These are phyloP conservation scores for Glaciozyma martinii DNA, from an alignment of 768 basidiomycete species.

Conservation along the genomic window DNA sequence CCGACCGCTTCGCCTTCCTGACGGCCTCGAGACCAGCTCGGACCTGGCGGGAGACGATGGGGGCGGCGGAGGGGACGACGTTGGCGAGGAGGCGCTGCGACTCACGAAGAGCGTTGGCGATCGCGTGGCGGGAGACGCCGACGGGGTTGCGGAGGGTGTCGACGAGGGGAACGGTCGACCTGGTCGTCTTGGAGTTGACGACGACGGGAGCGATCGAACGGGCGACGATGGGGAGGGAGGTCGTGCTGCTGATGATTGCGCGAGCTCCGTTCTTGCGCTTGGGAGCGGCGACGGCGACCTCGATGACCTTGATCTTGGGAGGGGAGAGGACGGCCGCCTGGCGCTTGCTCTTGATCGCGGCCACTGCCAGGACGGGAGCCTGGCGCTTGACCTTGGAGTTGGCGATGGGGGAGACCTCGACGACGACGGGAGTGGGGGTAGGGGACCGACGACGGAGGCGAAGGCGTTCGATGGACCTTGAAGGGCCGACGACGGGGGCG, in stretches of 20 bases:
- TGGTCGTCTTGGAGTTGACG: constrained; percentile 12
- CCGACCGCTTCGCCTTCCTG: not conserved
- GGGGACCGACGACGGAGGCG: constrained; percentile 14
- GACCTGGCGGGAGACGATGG: not conserved
- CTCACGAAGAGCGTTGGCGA: not conserved
- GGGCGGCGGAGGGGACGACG: not conserved
- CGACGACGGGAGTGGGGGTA: not conserved
- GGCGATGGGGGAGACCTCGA: not conserved
- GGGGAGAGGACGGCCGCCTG: not conserved
- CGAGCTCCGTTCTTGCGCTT: not conserved
- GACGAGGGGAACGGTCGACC: constrained; percentile 6
- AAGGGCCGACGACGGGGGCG: constrained; percentile 20
- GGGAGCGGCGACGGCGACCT: not conserved
- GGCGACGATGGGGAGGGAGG: not conserved
- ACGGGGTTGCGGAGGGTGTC: not conserved
- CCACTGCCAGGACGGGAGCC: not conserved
- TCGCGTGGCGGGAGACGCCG: not conserved
- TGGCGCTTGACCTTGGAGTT: constrained; percentile 22
- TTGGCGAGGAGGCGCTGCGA: not conserved
- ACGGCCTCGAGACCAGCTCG: too few relatives aligned
- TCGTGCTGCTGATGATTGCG: constrained; percentile 5
- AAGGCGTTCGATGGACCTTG: constrained; percentile 25
- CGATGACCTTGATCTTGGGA: not conserved
- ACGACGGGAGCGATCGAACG: not conserved
- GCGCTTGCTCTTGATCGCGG: not conserved